Conservation (phyloP, 768 basidiomycete species). For the Suillus cothurnatus region DNA sequence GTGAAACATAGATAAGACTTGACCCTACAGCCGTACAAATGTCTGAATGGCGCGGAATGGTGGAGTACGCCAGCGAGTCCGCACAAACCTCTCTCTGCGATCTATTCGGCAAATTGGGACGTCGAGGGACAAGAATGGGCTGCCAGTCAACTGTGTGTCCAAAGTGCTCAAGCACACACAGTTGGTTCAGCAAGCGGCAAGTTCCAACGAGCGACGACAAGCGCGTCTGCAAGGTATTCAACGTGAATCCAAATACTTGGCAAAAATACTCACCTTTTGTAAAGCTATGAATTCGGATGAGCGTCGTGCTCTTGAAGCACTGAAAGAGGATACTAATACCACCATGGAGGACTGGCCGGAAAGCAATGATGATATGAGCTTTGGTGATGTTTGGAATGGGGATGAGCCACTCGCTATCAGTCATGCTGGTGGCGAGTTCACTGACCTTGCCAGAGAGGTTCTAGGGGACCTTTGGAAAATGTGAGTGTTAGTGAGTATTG, state of each 20-base stretch:
- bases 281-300: neutral
- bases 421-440: conserved; percentile 13
- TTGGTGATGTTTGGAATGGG: conserved; percentile 6
- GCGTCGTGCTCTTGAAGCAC: neutral
- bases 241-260: neutral
- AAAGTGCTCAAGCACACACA: neutral
- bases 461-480: conserved; percentile 7
- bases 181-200: neutral
- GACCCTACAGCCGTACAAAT: neutral
- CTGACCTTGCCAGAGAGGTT: conserved; percentile 4
- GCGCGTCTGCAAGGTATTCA: neutral
- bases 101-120: neutral
- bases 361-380: neutral
- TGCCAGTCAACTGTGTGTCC: neutral
- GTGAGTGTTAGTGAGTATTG: conserved; percentile 4
- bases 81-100: neutral
- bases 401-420: neutral
- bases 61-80: neutral
- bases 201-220: neutral
- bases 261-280: neutral
- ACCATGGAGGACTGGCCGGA: neutral
- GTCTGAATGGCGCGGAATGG: neutral
- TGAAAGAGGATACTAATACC: neutral
- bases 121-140: neutral
- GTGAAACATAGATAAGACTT: neutral